Percentiles rank a stretch among this genome's conserved stretches.
Evolutionary conservation across 2,329 filamentous ascomycete species (phyloP).

Genomic region (Fusarium austroafricanum): DNA sequence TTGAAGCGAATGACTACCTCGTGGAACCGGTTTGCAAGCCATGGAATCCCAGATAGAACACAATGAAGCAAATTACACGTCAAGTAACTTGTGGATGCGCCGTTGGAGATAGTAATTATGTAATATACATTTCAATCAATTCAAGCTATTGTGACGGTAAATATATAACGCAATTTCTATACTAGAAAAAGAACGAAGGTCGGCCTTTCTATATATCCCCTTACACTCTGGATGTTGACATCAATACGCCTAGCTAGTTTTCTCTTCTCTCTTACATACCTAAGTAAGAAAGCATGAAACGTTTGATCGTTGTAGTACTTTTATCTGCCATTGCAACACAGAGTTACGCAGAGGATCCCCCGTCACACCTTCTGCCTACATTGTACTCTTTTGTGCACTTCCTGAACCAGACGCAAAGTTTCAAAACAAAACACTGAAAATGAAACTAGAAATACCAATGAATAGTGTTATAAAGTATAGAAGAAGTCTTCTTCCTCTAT

Average conservation of each 20-base stretch:
- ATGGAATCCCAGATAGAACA: not conserved
- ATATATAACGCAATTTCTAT: not conserved
- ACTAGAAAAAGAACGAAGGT: not conserved
- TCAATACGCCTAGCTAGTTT: not conserved
- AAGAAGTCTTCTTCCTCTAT: not conserved
- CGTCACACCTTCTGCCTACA: slow-evolving; percentile 6
- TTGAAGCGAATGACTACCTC: not conserved
- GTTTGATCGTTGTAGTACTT: slow-evolving; percentile 16
- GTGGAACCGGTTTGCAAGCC: slow-evolving; percentile 12
- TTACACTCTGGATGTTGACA: not conserved
- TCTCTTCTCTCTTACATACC: not conserved
- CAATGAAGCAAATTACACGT: not conserved
- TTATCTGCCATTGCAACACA: slow-evolving; percentile 19
- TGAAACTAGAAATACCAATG: not conserved
- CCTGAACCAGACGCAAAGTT: not conserved
- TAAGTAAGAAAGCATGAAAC: slow-evolving; percentile 25
- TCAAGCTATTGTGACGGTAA: not conserved
- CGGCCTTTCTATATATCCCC: not conserved
- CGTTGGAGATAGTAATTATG: not conserved
- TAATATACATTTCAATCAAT: not conserved
- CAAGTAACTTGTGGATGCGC: not conserved
- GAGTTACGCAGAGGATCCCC: slow-evolving; percentile 14
- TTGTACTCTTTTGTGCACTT: not conserved
- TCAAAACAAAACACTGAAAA: not conserved
- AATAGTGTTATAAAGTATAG: not conserved